Evolutionary conservation across 331 rosid genomes (phyloP).

Genomic region (Spiraea crenata): DNA sequence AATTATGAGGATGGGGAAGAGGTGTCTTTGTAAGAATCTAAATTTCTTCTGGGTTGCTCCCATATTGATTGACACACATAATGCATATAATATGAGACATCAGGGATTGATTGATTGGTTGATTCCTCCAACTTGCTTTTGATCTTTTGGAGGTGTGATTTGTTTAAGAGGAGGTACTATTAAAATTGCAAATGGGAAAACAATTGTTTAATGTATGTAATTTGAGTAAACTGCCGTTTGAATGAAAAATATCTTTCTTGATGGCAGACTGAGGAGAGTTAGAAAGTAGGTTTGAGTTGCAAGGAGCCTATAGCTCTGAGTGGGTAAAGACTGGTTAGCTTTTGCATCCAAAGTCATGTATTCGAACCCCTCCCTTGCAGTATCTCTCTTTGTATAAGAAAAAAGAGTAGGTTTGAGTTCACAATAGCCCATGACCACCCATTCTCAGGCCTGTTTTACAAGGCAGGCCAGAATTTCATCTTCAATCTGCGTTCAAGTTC

Average conservation of each 20-base stretch:
- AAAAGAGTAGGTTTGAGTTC: neutral
- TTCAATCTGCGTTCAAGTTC: neutral
- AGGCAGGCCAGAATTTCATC: neutral
- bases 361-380: no score
- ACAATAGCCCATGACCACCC: neutral
- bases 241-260: neutral
- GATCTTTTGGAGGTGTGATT: neutral
- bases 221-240: neutral
- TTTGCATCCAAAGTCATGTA: no score
- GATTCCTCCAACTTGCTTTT: neutral
- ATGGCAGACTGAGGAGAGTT: neutral
- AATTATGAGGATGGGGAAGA: constrained; percentile 53
- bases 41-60: constrained; percentile 3
- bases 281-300: neutral
- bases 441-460: neutral
- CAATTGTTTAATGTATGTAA: neutral
- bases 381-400: no score
- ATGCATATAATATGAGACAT: neutral
- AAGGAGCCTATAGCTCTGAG: neutral
- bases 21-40: constrained; percentile 30
- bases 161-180: neutral
- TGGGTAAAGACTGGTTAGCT: no score
- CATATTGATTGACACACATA: neutral
- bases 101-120: neutral
- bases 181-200: neutral